Evolutionary conservation across 2,329 filamentous ascomycete species (phyloP), one percentile per base, ranked within the genome.

Genomic region (Aspergillus nomiae): DNA sequence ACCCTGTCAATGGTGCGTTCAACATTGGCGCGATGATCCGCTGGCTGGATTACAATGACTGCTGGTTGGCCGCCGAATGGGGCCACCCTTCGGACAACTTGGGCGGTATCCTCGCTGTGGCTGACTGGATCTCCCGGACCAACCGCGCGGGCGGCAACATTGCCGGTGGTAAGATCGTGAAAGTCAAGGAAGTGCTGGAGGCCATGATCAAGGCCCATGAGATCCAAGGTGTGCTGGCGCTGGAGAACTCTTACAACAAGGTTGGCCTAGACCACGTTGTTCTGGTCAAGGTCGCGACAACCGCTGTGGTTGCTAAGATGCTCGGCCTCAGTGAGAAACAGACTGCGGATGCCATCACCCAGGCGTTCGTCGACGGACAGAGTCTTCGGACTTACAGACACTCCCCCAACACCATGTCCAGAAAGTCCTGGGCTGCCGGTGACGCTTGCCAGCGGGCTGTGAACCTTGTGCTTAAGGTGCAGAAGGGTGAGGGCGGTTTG

Each of bases 21-120:
- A 98, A 98, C 86, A 98, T 99, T 73, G 95, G 95, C 73, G 91
- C 95, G 74, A 96, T 97, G 90, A 97, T 99, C 83, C 88, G 95
- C 77, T 99, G 95, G 95, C 88, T 99, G 74, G 95, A 99, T 84
- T 99, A 98, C 87, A 99, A 99, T 80, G 95, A 99, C 87, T 98
- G 95, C 88, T 99, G 94, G 95, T 86, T 98, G 68, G 95, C 94
- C 51, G 95, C 95, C 61, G 95, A 99, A 84, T 99, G 95, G 95
- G 95, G 95, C 63, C 95, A 99, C 81, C 95, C 95, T 66, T 97
- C 94, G 5, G 95, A 99, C 85, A 99, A 99, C 85, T 81, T 99
- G 71, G 95, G 95, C 67, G 95, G 94, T 74, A 99, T 99, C 77
- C 88, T 99, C 66, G 92, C 94, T 54, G 94, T 97, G 58, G 92